A percentile compares a stretch with the other conserved stretches of the same genome.
Evolutionary conservation across 371 early-diverging fungal genomes (phyloP).

Genomic region (Syncephalastrum sp.): DNA sequence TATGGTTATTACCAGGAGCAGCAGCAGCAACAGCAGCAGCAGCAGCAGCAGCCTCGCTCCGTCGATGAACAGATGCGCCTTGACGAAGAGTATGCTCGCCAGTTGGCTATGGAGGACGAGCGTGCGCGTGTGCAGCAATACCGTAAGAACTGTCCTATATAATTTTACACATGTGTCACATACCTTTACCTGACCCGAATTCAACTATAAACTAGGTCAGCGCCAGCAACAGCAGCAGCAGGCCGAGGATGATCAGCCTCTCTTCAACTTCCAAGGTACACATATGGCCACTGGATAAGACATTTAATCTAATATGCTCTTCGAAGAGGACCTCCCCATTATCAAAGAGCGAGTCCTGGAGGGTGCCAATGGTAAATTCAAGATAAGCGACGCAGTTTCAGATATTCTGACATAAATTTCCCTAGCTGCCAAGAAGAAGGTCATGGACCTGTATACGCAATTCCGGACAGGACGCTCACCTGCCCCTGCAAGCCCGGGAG

Average conservation of each 20-base stretch:
- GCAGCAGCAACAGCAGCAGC: constrained; percentile 13
- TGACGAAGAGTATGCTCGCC: constrained; percentile 47
- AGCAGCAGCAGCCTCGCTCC: constrained; percentile 12
- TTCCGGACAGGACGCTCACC: constrained; percentile 31
- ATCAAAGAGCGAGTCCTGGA: constrained; percentile 50
- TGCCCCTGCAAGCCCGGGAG: constrained; percentile 3
- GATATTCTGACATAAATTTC: background rate
- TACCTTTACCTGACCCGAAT: background rate
- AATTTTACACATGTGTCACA: constrained; percentile 1
- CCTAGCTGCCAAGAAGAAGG: constrained; percentile 51
- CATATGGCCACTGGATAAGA: background rate
- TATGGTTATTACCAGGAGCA: constrained; percentile 23
- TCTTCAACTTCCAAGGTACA: constrained; percentile 46
- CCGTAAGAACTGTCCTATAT: constrained; percentile 3
- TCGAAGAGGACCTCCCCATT: constrained; percentile 44
- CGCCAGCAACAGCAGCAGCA: constrained; percentile 12
- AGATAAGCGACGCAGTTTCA: background rate
- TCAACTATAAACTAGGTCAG: constrained; percentile 16
- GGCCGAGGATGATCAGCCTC: constrained; percentile 27
- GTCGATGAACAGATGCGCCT: constrained; percentile 46
- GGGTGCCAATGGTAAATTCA: constrained; percentile 45
- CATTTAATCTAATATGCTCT: background rate
- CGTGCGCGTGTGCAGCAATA: constrained; percentile 17
- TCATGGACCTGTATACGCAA: constrained; percentile 46
- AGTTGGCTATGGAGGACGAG: constrained; percentile 42